Conservation (phyloP, 805 yeast species). For the Pichia pseudocactophila region DNA sequence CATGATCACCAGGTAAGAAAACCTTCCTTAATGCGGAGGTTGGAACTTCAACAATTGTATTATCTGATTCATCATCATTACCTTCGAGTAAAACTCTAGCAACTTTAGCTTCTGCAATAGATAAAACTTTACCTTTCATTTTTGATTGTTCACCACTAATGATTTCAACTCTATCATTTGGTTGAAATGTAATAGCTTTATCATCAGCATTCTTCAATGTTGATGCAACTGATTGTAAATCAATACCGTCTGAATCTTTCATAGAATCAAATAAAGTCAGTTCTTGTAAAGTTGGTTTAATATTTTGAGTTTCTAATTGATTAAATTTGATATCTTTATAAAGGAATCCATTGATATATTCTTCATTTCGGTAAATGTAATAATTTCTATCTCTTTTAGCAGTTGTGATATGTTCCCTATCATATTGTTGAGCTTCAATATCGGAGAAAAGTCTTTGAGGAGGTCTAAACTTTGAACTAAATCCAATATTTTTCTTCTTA, state of each 20-base stretch:
- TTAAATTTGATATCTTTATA: conserved; percentile 80
- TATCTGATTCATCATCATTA: conserved; percentile 46
- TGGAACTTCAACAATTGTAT: conserved; percentile 67
- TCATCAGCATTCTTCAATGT: conserved; percentile 61
- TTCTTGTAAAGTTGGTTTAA: conserved; percentile 84
- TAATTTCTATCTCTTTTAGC: conserved; percentile 54
- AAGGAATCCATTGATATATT: conserved; percentile 81
- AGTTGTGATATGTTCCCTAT: conserved; percentile 55
- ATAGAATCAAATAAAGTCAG: conserved; percentile 63
- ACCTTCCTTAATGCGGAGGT: conserved; percentile 73
- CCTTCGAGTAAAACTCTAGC: conserved; percentile 43
- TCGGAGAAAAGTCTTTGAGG: conserved; percentile 81
- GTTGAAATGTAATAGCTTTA: conserved; percentile 60
- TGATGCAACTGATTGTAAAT: conserved; percentile 77
- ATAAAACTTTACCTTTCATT: conserved; percentile 68
- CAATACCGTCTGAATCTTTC: conserved; percentile 59
- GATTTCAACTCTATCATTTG: conserved; percentile 91
- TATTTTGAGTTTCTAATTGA: conserved; percentile 65
- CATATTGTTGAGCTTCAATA: conserved; percentile 80
- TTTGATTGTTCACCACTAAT: conserved; percentile 91
- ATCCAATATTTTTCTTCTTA: conserved; percentile 32
- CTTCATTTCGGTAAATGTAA: conserved; percentile 76
- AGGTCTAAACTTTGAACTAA: conserved; percentile 63
- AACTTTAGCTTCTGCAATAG: conserved; percentile 50
- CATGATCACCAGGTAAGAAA: conserved; percentile 89